Base-by-base conservation (phyloP, 1,284 basidiomycete species). In the Vanrija sp. region DNA sequence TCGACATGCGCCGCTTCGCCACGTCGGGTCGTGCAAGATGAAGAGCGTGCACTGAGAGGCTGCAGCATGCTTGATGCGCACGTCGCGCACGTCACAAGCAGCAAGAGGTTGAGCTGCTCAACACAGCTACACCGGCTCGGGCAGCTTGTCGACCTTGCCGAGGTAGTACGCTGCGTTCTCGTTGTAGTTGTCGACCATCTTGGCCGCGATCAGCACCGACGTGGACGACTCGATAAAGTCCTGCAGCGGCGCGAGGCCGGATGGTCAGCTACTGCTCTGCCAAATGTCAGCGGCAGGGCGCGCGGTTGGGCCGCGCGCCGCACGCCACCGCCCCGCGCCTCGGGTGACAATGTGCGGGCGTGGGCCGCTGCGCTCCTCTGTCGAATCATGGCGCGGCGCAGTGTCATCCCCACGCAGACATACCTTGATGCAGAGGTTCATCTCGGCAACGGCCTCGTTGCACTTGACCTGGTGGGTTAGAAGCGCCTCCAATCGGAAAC, bases 81-180 rank as follows among this genome's bases (percentile, higher is more conserved):
- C 19, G 37, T 18, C 5, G 37, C 37, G 16, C 38, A n/a, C 38
- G 19, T n/a, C n/a, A 19, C 1, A 2, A 9, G 38, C n/a, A 15
- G n/a, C 6, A 39, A 39, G n/a, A n/a, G n/a, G n/a, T n/a, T n/a
- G n/a, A n/a, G n/a, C n/a, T 31, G 31, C 8, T 10, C 25, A 10
- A 27, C 25, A 27, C 25, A 27, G 4, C 31, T 31, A 31, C 31
- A 31, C 41, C 4, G 73, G 71, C 27, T 71, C 64, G 4, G 69
- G 69, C 60, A 75, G 63, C 47, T 67, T 66, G 35, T 66, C 62
- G 43, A 73, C 65, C 7, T 85, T 86, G 62, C 86, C 85, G 57
- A 92, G 71, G 68, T 92, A 92, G 68, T 89, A 91, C 68, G 86
- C 85, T 41, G 89, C 88, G 72, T 91, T 92, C 72, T 87, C 85